Conservation (phyloP, 1,284 basidiomycete species). For the Fomitopsis palustris region DNA sequence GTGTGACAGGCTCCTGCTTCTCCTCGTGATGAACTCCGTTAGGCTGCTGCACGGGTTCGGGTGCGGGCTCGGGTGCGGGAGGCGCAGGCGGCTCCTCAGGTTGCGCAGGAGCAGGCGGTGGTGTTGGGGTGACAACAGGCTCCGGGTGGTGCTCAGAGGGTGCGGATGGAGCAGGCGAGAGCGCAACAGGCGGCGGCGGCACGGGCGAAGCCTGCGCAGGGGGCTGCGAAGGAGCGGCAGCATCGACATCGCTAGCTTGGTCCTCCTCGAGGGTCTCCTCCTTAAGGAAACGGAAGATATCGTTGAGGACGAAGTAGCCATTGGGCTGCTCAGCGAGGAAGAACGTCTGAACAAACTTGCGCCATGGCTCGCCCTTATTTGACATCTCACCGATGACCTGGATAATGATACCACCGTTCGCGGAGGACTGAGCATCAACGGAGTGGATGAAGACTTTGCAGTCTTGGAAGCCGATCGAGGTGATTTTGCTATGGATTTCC, state of each 20-base stretch:
- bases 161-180: constrained; percentile 26
- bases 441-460: constrained; percentile 98
- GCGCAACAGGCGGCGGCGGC: constrained; percentile 21
- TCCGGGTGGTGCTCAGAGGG: constrained; percentile 32
- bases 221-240: constrained; percentile 16
- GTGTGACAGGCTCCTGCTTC: constrained; percentile 33
- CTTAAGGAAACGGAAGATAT: constrained; percentile 99
- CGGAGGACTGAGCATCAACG: constrained; percentile 91
- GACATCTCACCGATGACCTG: constrained; percentile 99
- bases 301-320: constrained; percentile 99
- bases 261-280: constrained; percentile 90
- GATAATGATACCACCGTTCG: constrained; percentile 95
- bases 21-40: constrained; percentile 25
- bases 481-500: constrained; percentile 98
- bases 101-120: constrained; percentile 31
- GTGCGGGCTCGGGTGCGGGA: constrained; percentile 30
- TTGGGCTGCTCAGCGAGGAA: constrained; percentile 99
- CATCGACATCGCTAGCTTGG: constrained; percentile 42
- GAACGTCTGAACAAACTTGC: constrained; percentile 99
- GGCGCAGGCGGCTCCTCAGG: constrained; percentile 28
- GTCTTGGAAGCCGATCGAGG: constrained; percentile 89
- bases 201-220: constrained; percentile 19
- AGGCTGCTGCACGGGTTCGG: constrained; percentile 20
- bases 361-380: constrained; percentile 88
- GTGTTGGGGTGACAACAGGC: constrained; percentile 19